Evolutionary conservation across 495 filamentous ascomycete species (phyloP), one percentile per base, ranked within the genome.

Genomic region (Halenospora varia): DNA sequence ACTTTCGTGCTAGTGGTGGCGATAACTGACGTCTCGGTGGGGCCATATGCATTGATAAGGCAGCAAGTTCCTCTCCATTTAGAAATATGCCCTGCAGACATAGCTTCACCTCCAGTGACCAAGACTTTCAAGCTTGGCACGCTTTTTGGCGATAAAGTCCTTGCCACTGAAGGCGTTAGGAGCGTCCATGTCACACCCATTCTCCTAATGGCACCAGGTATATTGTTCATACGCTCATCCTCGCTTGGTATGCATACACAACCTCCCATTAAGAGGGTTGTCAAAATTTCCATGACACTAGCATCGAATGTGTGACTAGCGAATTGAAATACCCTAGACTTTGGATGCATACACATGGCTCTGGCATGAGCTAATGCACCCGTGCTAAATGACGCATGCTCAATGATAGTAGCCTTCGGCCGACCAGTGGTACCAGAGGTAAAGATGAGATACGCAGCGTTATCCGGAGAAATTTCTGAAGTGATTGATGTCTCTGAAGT

Each of bases 281-380:
- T 90, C 71, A 94, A 92, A 6, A 90, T 88, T 63, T 92, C 88
- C 55, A 92, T 91, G 0, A 92, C 80, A 0, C 86, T 90, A 3
- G 92, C 89, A 63, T 95, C 90, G 60, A 95, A 95, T 0, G 88
- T 45, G 19, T 62, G 54, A 10, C 45, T 59, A 25, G 60, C 60
- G 22, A 62, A 62, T 10, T 62, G 48, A 17, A 55, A 23, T 0
- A 59, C 60, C 46, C 60, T 41, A 8, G 59, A 53, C 22, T 56
- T 44, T 44, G 51, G 44, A 9, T 11, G 51, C 26, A 42, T 23
- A 20, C 2, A 45, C 50, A 29, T 53, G 25, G 48, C 17, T 25
- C 15, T 49, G 47, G 18, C 25, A 49, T 49, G 47, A 8, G 10
- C 47, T 4, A 49, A n/a, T 25, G 47, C 47, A 25, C 47, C 19